Percentiles rank a stretch among this genome's conserved stretches.
phyloP scores from a whole-genome alignment of 108 stramenopile species.

The Bacterosira constricta region DNA sequence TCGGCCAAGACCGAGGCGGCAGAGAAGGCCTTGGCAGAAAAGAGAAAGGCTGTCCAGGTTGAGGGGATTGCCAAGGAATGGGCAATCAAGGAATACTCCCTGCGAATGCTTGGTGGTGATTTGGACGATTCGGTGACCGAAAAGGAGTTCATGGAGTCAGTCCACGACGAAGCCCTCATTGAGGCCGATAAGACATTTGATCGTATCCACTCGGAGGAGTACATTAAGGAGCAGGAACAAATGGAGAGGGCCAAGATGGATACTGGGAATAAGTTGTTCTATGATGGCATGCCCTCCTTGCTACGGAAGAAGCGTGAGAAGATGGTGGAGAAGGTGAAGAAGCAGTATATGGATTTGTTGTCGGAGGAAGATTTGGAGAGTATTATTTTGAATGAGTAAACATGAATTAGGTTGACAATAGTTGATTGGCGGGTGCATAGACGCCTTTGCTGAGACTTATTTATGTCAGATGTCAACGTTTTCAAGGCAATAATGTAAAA shows the following conservation, averaged over 20 bases:
- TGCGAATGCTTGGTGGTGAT: conserved; percentile 54
- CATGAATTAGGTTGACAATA: background rate
- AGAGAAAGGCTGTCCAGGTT: conserved; percentile 54
- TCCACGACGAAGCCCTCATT: conserved; percentile 73
- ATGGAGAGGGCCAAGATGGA: background rate
- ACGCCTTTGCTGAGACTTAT: too few species aligned
- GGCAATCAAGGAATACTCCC: conserved; percentile 76
- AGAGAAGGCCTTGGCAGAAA: conserved; percentile 6
- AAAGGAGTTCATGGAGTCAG: conserved; percentile 59
- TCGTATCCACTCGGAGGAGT: conserved; percentile 16
- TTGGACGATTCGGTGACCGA: conserved; percentile 53
- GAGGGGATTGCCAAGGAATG: conserved; percentile 78
- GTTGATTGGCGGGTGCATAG: too few species aligned
- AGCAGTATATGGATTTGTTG: conserved; percentile 34
- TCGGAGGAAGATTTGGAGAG: conserved; percentile 31
- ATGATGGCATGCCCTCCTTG: conserved; percentile 24
- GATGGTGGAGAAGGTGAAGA: conserved; percentile 31
- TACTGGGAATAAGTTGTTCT: conserved; percentile 23
- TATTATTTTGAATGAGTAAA: conserved; percentile 18
- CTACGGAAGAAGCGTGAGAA: conserved; percentile 28
- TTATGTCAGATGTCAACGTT: too few species aligned
- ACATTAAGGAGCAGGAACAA: conserved; percentile 8
- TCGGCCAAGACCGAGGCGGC: conserved; percentile 12
- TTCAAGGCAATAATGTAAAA: too few species aligned
- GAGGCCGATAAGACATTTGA: conserved; percentile 69